Evolutionary conservation across 2,329 filamentous ascomycete genomes (phyloP).

Genomic region (Ampelomyces quisqualis): DNA sequence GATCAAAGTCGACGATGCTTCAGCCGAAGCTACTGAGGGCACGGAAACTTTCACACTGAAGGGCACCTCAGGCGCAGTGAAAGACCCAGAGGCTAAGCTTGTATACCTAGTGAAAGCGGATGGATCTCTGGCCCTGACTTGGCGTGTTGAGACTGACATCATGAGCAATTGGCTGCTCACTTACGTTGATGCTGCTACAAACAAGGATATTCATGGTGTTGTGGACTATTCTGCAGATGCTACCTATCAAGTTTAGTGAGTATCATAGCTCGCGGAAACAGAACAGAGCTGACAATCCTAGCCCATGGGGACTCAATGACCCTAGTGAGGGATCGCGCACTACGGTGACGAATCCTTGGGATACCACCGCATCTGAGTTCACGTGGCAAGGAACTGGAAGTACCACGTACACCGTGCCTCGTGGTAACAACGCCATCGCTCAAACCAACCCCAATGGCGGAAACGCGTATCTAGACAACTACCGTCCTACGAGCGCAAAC

Average conservation of each 20-base stretch:
- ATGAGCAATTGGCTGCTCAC: slow-evolving; percentile 59
- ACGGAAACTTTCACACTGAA: slow-evolving; percentile 49
- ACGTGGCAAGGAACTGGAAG: slow-evolving; percentile 43
- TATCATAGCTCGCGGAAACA: neutral
- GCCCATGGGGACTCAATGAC: slow-evolving; percentile 56
- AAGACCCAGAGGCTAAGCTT: slow-evolving; percentile 57
- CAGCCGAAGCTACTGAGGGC: slow-evolving; percentile 43
- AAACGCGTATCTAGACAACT: slow-evolving; percentile 50
- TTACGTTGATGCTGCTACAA: slow-evolving; percentile 56
- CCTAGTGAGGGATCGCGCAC: slow-evolving; percentile 53
- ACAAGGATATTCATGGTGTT: slow-evolving; percentile 54
- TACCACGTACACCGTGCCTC: slow-evolving; percentile 53
- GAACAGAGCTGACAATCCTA: slow-evolving; percentile 6
- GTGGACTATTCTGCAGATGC: slow-evolving; percentile 61
- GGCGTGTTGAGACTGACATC: slow-evolving; percentile 61
- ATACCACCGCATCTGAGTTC: slow-evolving; percentile 51
- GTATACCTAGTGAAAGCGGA: slow-evolving; percentile 57
- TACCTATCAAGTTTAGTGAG: slow-evolving; percentile 57
- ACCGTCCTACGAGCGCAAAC: slow-evolving; percentile 50
- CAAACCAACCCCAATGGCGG: slow-evolving; percentile 53
- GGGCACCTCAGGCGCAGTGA: slow-evolving; percentile 52
- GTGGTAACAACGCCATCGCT: slow-evolving; percentile 61
- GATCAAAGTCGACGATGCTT: slow-evolving; percentile 45
- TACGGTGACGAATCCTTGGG: slow-evolving; percentile 53
- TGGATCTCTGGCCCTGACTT: slow-evolving; percentile 53